Evolutionary conservation across 345 rosid genomes (phyloP), one percentile per base, ranked within the genome.

Genomic region (Lagerstroemia speciosa): DNA sequence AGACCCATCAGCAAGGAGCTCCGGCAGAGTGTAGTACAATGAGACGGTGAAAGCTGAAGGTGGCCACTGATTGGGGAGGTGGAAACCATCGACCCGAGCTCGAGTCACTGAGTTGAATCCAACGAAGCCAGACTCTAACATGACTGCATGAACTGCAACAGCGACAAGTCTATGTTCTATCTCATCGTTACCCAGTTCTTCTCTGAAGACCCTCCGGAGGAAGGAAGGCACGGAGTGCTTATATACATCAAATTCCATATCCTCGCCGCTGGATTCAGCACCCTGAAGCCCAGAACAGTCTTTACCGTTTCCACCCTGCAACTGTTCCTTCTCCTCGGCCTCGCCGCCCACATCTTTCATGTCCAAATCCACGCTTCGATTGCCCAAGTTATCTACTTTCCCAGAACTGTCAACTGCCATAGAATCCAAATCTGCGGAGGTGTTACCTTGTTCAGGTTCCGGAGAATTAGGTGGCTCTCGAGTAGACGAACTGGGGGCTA

Each of bases 41-140:
- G 97, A 80, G 1, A 80, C 58, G 7, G 84, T 64, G 26, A 78
- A 65, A 9, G 52, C 57, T 64, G 41, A 61, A 0, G 78, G 80
- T 27, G 83, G 73, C 66, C 82, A 77, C 71, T 77, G 74, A n/a
- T 80, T 77, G 8, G 87, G 77, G 40, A 90, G 71, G 62, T 70
- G 77, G 66, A 87, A 63, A 72, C 67, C 68, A 78, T 83, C 82
- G 41, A 74, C 72, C 32, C 71, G 73, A 66, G 52, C 62, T 6
- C 81, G 73, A n/a, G 86, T 82, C 29, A 58, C 69, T 0, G 79
- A 32, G 77, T 86, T 77, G 6, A 79, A 68, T 16, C 84, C 80
- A 20, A 84, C 78, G 64, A 89, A 90, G 17, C 93, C 92, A n/a
- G 89, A 85, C 48, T 93, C 90, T 43, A 86, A 67, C 58, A 93